A percentile compares a stretch with the other conserved stretches of the same genome.
phyloP scores from a whole-genome alignment of 164 flowering plant genomes.

The Magnolia sinica region DNA sequence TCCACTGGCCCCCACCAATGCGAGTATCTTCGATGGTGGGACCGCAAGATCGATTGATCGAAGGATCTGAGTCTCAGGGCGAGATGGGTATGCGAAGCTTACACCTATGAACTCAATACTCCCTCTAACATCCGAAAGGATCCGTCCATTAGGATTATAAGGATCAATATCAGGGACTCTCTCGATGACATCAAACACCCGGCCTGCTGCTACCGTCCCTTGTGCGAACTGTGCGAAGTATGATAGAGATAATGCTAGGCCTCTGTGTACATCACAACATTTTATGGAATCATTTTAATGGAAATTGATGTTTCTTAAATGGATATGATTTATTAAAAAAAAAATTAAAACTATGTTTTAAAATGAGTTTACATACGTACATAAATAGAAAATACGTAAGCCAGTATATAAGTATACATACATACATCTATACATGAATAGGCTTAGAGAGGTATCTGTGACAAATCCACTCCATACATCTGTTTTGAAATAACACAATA shows the following conservation, averaged over 20 bases:
- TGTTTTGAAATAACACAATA: too few species aligned
- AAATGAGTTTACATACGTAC: too few species aligned
- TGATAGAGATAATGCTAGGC: slow-evolving; percentile 67
- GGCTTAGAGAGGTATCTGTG: too few species aligned
- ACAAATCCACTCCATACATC: too few species aligned
- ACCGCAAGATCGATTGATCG: slow-evolving; percentile 43
- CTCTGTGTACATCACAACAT: slow-evolving; percentile 30
- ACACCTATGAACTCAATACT: slow-evolving; percentile 61
- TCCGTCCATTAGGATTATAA: slow-evolving; percentile 34
- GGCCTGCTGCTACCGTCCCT: slow-evolving; percentile 73
- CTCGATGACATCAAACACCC: slow-evolving; percentile 72
- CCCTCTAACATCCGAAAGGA: slow-evolving; percentile 42
- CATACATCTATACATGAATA: too few species aligned
- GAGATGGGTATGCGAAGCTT: slow-evolving; percentile 67
- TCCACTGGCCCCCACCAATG: slow-evolving; percentile 74
- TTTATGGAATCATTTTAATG: too few species aligned
- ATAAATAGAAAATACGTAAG: too few species aligned
- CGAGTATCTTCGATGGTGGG: slow-evolving; percentile 52
- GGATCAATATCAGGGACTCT: slow-evolving; percentile 81
- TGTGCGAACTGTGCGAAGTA: slow-evolving; percentile 77
- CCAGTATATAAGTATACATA: too few species aligned
- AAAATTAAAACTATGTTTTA: too few species aligned
- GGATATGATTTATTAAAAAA: too few species aligned
- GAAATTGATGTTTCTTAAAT: too few species aligned
- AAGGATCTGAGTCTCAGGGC: slow-evolving; percentile 50